Evolutionary conservation across 140 eudicot genomes (phyloP), one percentile per base, ranked within the genome.

Genomic region (Cichorium intybus): DNA sequence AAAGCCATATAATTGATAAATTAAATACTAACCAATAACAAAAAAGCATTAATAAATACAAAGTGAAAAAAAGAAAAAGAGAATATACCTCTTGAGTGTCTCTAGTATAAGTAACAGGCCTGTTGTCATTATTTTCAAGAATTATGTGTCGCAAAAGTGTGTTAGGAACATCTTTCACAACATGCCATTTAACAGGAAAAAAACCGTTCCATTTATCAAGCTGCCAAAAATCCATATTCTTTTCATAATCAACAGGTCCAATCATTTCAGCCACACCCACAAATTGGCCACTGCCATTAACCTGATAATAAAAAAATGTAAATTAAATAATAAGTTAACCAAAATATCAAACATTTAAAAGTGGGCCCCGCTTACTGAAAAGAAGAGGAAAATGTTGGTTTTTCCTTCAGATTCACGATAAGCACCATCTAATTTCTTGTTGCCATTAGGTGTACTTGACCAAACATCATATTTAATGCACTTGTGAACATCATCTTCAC

Each of bases 401-500:
- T 79, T 88, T 27, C 81, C 89, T 10, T 81, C 84, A 4, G 84
- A 77, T 7, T 81, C 95, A 62, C 76, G 86, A 47, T 28, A 92
- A 10, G 89, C 89, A 55, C 84, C 75, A 73, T 88, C 92, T 18
- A 92, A 70, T 43, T 92, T 92, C 72, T 77, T 92, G 52, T 92
- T 92, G 16, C 98, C 98, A 64, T 83, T 85, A 8, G 96, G 89
- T 14, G 98, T 92, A 62, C 98, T 92, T 2, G 98, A 87, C 98
- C 96, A 92, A 72, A 92, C 98, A 60, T 85, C 77, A 50, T 88
- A 92, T 46, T 92, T 92, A 16, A 92, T 74, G 60, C 89, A 76
- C 72, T 85, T 92, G 70, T 92, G 98, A 28, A 88, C 68, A 37
- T 92, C 98, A 59, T 85, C 98, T 80, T 92, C 96, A 56, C 98